These are phyloP conservation scores for Penicillium angulare DNA, from an alignment of 495 filamentous ascomycete species.

Conservation along the genomic window DNA sequence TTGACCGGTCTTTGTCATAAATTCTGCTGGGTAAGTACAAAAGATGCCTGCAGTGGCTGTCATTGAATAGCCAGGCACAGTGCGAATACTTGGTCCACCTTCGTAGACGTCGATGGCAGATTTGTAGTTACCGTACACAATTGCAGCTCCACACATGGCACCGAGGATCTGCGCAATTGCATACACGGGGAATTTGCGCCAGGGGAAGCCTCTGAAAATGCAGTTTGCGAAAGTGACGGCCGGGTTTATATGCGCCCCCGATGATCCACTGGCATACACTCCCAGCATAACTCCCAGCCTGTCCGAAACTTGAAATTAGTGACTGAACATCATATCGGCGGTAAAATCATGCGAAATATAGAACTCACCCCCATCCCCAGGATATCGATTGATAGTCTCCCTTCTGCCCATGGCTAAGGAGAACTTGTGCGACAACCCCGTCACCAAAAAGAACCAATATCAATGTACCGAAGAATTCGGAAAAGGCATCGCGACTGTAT, in stretches of 20 bases:
- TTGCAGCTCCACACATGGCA: slow-evolving; percentile 51
- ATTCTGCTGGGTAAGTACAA: slow-evolving; percentile 62
- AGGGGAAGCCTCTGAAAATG: slow-evolving; percentile 60
- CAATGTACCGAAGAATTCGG: slow-evolving; percentile 65
- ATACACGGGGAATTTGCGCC: slow-evolving; percentile 58
- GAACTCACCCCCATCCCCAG: slow-evolving; percentile 60
- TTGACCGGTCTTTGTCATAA: slow-evolving; percentile 56
- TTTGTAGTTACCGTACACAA: slow-evolving; percentile 59
- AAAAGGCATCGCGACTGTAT: slow-evolving; percentile 52
- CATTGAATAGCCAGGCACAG: slow-evolving; percentile 52
- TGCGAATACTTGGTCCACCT: slow-evolving; percentile 51
- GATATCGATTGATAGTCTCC: slow-evolving; percentile 60
- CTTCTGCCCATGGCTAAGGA: slow-evolving; percentile 48
- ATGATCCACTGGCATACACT: slow-evolving; percentile 58
- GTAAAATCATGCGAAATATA: neutral
- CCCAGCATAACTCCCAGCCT: slow-evolving; percentile 63
- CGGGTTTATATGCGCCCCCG: slow-evolving; percentile 64
- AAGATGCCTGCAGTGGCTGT: slow-evolving; percentile 65
- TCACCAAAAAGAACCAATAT: slow-evolving; percentile 64
- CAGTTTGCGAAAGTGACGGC: slow-evolving; percentile 64
- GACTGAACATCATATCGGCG: neutral
- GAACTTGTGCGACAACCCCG: slow-evolving; percentile 59
- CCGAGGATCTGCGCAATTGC: slow-evolving; percentile 53
- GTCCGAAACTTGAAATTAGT: neutral
- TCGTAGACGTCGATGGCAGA: slow-evolving; percentile 55